Evolutionary conservation across 2,329 filamentous ascomycete species (phyloP).

Genomic region (Penicillium sp.): DNA sequence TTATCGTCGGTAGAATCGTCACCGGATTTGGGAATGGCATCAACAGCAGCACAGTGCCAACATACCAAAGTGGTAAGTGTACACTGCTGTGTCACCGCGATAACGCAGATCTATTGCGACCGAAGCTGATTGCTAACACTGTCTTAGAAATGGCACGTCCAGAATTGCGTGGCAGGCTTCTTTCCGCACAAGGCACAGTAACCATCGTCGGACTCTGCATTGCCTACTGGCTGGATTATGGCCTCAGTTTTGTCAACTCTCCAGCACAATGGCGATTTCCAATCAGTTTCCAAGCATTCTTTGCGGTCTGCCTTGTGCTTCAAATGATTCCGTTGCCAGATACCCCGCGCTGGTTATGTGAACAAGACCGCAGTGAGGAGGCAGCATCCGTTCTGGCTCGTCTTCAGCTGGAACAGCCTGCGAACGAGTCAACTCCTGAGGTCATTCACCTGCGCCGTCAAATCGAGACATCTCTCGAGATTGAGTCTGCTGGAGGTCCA

Average conservation of each 20-base stretch:
- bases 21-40: constrained; percentile 46
- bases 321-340: constrained; percentile 44
- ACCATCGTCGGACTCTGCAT: constrained; percentile 54
- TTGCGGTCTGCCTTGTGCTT: constrained; percentile 42
- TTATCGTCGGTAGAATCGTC: constrained; percentile 53
- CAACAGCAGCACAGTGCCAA: constrained; percentile 27
- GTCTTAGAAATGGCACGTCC: constrained; percentile 23
- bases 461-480: constrained; percentile 42
- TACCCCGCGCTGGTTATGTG: constrained; percentile 42
- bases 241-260: constrained; percentile 31
- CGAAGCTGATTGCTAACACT: neutral
- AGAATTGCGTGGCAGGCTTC: constrained; percentile 21
- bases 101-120: neutral
- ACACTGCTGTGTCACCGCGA: neutral
- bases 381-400: constrained; percentile 32
- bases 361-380: constrained; percentile 37
- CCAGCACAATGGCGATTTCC: constrained; percentile 51
- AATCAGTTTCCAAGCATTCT: constrained; percentile 47
- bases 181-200: constrained; percentile 32
- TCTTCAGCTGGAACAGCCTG: constrained; percentile 27
- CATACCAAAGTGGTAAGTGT: constrained; percentile 24
- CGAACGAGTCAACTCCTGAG: constrained; percentile 20
- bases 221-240: constrained; percentile 55
- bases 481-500: constrained; percentile 37
- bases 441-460: constrained; percentile 20